Evolutionary conservation across 192 early-diverging fungal species (phyloP), one percentile per base, ranked within the genome.

Genomic region (Diversispora epigaea): DNA sequence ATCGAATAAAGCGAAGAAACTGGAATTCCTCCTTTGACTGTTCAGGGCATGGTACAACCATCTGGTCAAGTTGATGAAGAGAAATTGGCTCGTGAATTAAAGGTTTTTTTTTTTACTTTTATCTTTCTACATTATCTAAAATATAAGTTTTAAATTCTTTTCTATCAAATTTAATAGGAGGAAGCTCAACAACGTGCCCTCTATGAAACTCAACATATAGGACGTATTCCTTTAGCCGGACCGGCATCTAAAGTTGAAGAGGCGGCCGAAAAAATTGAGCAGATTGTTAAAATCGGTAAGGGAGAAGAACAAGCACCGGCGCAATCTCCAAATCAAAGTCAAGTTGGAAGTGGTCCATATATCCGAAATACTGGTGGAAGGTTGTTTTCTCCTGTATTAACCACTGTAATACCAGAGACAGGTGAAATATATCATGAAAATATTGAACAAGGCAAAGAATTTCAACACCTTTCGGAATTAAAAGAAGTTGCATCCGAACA

Each of bases 181-280:
- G 63, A 65, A 46, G 44, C 63, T 40, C 39, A 65, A 44, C 12
- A 62, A 12, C n/a, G 60, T 0, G 11, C 11, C 21, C 0, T 39
- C 6, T 62, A 39, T 12, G 60, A 62, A 62, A 22, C 12, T 4
- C 11, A 15, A 41, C 12, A 41, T 6, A 41, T 45, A 19, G 40
- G 63, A 46, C 39, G 44, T 22, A 19, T 65, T 46, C 39, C 44
- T 19, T 0, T 5, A 17, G 40, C 8, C 44, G 63, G 63, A 45
- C 40, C 40, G 12, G 63, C 39, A 4, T n/a, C 3, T 22, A 65
- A 65, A 46, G 40, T 65, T 9, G 40, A 8, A 5, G 40, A 65
- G 44, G 63, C 63, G 39, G 40, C 63, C 11, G 63, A 65, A 46
- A 65, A 25, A 46, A 25, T 65, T 5, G 63, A 65, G 43, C 39